Percentiles rank a stretch among this genome's conserved stretches.
These are phyloP conservation scores for Alternaria dauci DNA, from an alignment of 2,329 filamentous ascomycete species.

Conservation along the genomic window DNA sequence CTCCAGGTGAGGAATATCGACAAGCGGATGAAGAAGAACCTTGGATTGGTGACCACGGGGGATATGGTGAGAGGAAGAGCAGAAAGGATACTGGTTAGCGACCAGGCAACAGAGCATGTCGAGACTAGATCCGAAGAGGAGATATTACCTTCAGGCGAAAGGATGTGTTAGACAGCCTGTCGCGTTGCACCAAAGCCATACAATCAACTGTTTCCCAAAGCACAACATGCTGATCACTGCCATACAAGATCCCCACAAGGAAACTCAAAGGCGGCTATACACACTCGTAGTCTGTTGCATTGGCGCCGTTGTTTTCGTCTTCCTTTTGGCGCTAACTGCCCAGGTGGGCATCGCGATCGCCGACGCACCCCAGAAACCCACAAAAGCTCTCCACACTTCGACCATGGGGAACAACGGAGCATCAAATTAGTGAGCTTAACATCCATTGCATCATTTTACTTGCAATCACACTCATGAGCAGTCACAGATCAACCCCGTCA, in stretches of 20 bases:
- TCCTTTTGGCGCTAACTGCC: background rate
- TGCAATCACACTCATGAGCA: background rate
- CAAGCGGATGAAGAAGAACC: background rate
- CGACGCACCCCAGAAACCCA: slow-evolving; percentile 25
- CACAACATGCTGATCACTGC: too few species aligned
- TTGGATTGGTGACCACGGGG: background rate
- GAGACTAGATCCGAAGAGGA: background rate
- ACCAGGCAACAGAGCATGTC: background rate
- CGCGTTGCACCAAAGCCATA: too few species aligned
- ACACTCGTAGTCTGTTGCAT: background rate
- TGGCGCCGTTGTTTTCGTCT: too few species aligned
- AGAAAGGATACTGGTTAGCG: background rate
- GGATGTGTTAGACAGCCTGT: background rate
- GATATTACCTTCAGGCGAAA: background rate
- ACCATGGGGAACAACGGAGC: background rate
- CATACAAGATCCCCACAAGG: too few species aligned
- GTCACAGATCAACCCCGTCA: accelerated
- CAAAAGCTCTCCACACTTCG: slow-evolving; percentile 16
- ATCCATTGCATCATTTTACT: background rate
- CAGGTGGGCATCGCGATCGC: slow-evolving; percentile 1
- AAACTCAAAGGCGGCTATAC: too few species aligned
- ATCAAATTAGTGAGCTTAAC: background rate
- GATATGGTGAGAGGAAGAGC: background rate
- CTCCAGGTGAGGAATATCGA: background rate
- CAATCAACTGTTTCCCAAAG: too few species aligned